Conservation (phyloP, 179 eudicot species). For the Corrigiola litoralis region DNA sequence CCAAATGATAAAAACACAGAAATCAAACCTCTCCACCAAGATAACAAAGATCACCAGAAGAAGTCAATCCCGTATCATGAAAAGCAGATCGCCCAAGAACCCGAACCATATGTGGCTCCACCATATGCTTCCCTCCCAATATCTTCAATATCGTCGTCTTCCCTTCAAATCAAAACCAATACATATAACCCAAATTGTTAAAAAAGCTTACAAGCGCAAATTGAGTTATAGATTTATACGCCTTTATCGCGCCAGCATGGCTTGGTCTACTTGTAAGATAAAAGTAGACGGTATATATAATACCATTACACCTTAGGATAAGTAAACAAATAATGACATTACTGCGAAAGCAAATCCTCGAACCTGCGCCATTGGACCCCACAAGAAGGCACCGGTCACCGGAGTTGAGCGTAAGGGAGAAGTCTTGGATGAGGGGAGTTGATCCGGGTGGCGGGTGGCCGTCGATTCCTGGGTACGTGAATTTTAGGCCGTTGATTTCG, state of each 20-base stretch:
- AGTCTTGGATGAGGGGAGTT: constrained; percentile 59
- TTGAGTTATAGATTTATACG: too few species aligned
- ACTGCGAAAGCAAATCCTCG: neutral
- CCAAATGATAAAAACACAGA: neutral
- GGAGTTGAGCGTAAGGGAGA: constrained; percentile 52
- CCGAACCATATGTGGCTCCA: constrained; percentile 84
- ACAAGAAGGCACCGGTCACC: constrained; percentile 84
- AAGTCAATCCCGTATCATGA: constrained; percentile 79
- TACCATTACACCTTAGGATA: too few species aligned
- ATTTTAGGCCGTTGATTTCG: constrained; percentile 59
- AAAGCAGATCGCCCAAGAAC: constrained; percentile 94
- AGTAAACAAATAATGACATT: neutral
- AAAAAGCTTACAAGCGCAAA: neutral
- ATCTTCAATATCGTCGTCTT: constrained; percentile 93
- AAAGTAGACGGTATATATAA: neutral
- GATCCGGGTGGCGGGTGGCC: constrained; percentile 98
- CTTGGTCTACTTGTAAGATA: too few species aligned
- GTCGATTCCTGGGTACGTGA: constrained; percentile 98
- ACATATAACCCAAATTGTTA: neutral
- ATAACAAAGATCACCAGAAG: constrained; percentile 82
- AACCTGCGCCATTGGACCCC: constrained; percentile 97
- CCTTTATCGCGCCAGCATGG: too few species aligned
- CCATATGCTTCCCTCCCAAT: constrained; percentile 97
- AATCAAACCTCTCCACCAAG: constrained; percentile 85
- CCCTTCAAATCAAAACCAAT: constrained; percentile 29